A percentile compares a stretch with the other conserved stretches of the same genome.
phyloP scores from a whole-genome alignment of 371 early-diverging fungal species.

The Haplosporangium sp. region DNA sequence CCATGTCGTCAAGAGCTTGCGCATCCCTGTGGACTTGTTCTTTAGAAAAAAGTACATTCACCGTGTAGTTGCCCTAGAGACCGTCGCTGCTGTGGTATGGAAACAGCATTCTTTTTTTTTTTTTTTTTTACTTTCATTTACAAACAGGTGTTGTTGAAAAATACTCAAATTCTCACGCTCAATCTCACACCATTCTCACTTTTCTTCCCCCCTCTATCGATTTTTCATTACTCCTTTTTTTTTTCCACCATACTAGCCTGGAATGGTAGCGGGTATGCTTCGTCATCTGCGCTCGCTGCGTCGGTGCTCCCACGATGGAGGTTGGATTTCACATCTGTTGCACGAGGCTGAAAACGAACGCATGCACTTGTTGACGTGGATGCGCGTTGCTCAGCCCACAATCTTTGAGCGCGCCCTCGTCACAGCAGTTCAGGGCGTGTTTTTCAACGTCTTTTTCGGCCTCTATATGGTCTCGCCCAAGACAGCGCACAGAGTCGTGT shows the following conservation, averaged over 20 bases:
- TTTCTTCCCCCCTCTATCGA: background rate
- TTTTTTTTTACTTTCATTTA: conserved; percentile 15
- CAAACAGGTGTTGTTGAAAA: background rate
- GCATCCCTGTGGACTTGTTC: conserved; percentile 80
- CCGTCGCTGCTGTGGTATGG: conserved; percentile 76
- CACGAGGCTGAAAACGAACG: conserved; percentile 92
- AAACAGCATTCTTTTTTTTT: background rate
- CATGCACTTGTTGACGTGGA: conserved; percentile 92
- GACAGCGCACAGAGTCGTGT: conserved; percentile 88
- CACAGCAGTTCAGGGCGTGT: conserved; percentile 86
- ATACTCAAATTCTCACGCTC: too few relatives aligned
- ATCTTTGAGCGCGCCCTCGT: conserved; percentile 71
- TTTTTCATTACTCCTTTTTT: background rate
- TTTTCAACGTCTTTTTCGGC: conserved; percentile 90
- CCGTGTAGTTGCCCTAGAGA: conserved; percentile 88
- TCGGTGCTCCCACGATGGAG: conserved; percentile 84
- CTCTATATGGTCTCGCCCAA: conserved; percentile 86
- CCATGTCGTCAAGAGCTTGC: conserved; percentile 72
- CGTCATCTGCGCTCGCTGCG: conserved; percentile 89
- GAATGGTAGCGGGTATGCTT: conserved; percentile 91
- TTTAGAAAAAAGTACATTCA: conserved; percentile 85
- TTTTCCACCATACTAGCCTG: conserved; percentile 69
- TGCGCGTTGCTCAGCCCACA: conserved; percentile 80
- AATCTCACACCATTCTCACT: background rate
- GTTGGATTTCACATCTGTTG: conserved; percentile 87